Percentiles rank a stretch among this genome's conserved stretches.
Evolutionary conservation across 1,284 basidiomycete genomes (phyloP).

Genomic region (Moniliella sp.): DNA sequence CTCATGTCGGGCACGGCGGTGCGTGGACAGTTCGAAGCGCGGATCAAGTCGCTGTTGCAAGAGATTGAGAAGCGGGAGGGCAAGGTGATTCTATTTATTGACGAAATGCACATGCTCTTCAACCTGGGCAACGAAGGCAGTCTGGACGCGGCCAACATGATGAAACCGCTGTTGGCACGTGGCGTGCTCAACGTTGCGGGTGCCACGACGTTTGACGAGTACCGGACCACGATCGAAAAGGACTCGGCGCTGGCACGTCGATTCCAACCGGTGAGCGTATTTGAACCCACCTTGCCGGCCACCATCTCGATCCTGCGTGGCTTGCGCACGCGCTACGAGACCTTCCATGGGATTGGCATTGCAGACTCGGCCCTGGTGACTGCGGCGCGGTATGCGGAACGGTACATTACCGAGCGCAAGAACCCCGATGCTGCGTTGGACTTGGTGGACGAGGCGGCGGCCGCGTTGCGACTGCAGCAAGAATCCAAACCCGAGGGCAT

Average conservation of each 20-base stretch:
- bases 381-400: slow-evolving; percentile 51
- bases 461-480: slow-evolving; percentile 63
- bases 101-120: slow-evolving; percentile 63
- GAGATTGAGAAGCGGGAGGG: slow-evolving; percentile 46
- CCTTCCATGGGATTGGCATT: slow-evolving; percentile 60
- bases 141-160: slow-evolving; percentile 50
- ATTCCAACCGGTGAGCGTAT: slow-evolving; percentile 66
- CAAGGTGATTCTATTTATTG: slow-evolving; percentile 58
- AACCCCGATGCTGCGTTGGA: slow-evolving; percentile 7
- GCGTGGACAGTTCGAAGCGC: slow-evolving; percentile 72
- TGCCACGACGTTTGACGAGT: slow-evolving; percentile 45
- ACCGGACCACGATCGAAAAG: slow-evolving; percentile 71
- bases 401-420: slow-evolving; percentile 42
- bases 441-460: slow-evolving; percentile 58
- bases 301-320: slow-evolving; percentile 1
- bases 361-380: slow-evolving; percentile 67
- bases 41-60: slow-evolving; percentile 61
- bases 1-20: slow-evolving; percentile 70
- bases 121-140: slow-evolving; percentile 74
- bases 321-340: slow-evolving; percentile 1
- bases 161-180: slow-evolving; percentile 52
- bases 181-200: slow-evolving; percentile 21
- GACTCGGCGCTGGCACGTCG: slow-evolving; percentile 72
- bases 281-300: slow-evolving; percentile 54
- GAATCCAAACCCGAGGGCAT: slow-evolving; percentile 75